Percentiles rank a stretch among this genome's conserved stretches.
These are phyloP conservation scores for Scheffersomyces stambukii DNA, from an alignment of 1,139 yeast genomes.

Conservation along the genomic window DNA sequence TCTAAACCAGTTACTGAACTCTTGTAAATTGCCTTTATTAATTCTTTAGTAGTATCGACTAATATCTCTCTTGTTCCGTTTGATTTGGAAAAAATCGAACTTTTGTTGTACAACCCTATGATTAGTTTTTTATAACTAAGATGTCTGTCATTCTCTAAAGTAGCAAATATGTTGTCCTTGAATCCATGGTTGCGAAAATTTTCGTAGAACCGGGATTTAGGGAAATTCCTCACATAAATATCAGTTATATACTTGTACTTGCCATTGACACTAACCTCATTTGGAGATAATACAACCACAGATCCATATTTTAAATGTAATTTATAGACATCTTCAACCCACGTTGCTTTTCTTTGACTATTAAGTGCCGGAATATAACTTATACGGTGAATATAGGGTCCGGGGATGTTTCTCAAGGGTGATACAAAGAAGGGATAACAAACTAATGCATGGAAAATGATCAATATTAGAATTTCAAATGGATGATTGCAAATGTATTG, in stretches of 20 bases:
- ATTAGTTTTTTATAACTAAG: conserved; percentile 45
- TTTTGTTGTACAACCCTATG: conserved; percentile 47
- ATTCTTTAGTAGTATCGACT: conserved; percentile 20
- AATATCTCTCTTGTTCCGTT: conserved; percentile 25
- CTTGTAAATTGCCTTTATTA: conserved; percentile 23
- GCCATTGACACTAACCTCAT: conserved; percentile 58
- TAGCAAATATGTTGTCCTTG: conserved; percentile 54
- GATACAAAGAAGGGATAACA: conserved; percentile 42
- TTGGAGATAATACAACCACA: conserved; percentile 58
- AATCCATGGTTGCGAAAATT: conserved; percentile 57
- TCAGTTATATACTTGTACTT: conserved; percentile 46
- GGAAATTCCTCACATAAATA: conserved; percentile 55
- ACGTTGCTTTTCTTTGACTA: conserved; percentile 47
- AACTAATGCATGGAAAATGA: conserved; percentile 6
- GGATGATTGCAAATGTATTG: conserved; percentile 2
- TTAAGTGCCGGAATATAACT: conserved; percentile 46
- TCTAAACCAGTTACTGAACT: conserved; percentile 29
- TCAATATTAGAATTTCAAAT: conserved; percentile 1
- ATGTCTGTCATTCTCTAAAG: conserved; percentile 48
- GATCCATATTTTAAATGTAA: conserved; percentile 57
- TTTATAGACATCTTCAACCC: conserved; percentile 47
- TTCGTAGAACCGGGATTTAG: conserved; percentile 57
- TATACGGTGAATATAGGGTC: conserved; percentile 51
- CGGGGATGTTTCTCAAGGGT: conserved; percentile 55
- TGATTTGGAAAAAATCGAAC: conserved; percentile 29